Evolutionary conservation across 305 asterid species (phyloP).

Genomic region (Petunia hybrid): DNA sequence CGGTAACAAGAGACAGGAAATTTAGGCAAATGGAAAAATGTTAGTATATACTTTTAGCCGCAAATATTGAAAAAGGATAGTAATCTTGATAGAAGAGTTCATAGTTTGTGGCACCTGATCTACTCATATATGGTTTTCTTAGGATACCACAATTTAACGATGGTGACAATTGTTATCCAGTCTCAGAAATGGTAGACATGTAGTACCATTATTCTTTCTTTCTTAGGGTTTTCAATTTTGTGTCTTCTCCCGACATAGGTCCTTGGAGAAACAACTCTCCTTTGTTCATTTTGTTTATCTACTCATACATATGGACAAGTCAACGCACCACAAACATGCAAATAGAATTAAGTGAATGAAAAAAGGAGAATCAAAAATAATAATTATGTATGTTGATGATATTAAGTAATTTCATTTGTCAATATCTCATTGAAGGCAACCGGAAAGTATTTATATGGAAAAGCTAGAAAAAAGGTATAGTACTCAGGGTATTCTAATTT

Average conservation of each 20-base stretch:
- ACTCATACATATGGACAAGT: neutral
- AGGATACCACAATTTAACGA: neutral
- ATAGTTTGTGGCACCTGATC: slow-evolving; percentile 27
- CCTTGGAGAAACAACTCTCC: neutral
- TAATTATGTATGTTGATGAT: too few species aligned
- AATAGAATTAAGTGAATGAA: neutral
- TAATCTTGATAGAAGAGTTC: neutral
- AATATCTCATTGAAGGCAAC: too few species aligned
- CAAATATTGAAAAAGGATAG: slow-evolving; percentile 10
- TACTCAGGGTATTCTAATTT: too few species aligned
- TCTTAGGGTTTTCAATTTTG: neutral
- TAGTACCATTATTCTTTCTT: neutral
- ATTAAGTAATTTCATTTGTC: too few species aligned
- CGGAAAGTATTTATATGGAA: too few species aligned
- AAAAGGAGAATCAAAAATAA: neutral
- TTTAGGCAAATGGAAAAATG: neutral
- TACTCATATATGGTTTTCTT: neutral
- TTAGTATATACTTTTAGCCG: neutral
- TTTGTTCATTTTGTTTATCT: neutral
- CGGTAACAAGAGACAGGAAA: slow-evolving; percentile 1
- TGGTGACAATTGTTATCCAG: slow-evolving; percentile 17
- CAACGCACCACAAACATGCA: neutral
- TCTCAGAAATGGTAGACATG: slow-evolving; percentile 10
- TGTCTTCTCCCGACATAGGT: neutral
- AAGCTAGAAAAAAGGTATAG: too few species aligned